Evolutionary conservation across 2,329 filamentous ascomycete genomes (phyloP), one percentile per base, ranked within the genome.

Genomic region (Fusarium dimerum): DNA sequence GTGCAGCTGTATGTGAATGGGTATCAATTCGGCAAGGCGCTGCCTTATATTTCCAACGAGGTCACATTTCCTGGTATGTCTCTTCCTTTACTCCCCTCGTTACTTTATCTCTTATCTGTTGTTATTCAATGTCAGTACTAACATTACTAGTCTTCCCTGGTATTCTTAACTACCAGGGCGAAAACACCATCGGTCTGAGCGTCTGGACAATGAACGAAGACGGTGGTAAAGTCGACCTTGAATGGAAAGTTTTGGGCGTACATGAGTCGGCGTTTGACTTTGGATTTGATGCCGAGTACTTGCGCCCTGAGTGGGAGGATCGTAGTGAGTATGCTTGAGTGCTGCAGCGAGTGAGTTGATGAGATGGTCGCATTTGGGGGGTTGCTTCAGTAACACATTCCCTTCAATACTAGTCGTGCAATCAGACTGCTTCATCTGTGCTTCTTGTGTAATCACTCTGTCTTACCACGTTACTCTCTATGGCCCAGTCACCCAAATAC

Each of bases 1-100:
- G 79, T 77, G 0, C 76, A 84, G 59, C 65, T 87, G 3, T 86
- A 83, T 50, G 77, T 86, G n/a, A 87, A 87, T 50, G 84, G 84
- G 0, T 87, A 86, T 60, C 83, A 86, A 62, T 86, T 84, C 57
- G 83, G 80, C 2, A 76, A 81, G 8, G 86, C 79, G 61, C 79
- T 81, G 53, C 82, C 83, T 0, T 76, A 80, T 45, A 82, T 87
- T 39, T 84, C 84, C 0, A 80, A 84, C 43, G 83, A 87, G 69
- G 73, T 79, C 15, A 72, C 76, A 15, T 87, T 83, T 60, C 83
- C 84, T 1, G 79, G 32, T 36, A 36, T 10, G 32, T 36, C 10
- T 36, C 20, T 26, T 26, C 20, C 20, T 26, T 26, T 26, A 26
- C 7, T 26, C 7, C 20, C 20, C 7, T 26, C 7, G 20, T n/a